Percentiles rank a stretch among this genome's conserved stretches.
Evolutionary conservation across 495 filamentous ascomycete species (phyloP).

Genomic region (Penicillium herquei): DNA sequence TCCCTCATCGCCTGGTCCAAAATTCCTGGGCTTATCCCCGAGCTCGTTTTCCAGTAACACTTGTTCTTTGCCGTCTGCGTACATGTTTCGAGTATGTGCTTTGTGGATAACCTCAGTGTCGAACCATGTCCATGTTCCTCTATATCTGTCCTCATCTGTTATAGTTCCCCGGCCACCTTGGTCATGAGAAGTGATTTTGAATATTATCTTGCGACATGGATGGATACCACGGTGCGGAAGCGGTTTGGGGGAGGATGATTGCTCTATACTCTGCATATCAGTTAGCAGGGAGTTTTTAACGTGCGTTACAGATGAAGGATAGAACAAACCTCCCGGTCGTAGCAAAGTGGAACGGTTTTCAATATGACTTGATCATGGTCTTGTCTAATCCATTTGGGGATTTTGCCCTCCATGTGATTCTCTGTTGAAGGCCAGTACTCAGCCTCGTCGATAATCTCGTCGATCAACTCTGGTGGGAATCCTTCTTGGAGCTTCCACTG

Average conservation of each 20-base stretch:
- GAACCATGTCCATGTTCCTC: slow-evolving; percentile 68
- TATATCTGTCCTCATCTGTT: slow-evolving; percentile 45
- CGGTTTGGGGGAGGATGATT: slow-evolving; percentile 15
- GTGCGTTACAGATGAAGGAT: not conserved
- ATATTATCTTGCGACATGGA: slow-evolving; percentile 58
- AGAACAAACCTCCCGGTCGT: slow-evolving; percentile 28
- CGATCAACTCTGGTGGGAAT: slow-evolving; percentile 64
- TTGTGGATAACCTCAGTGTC: slow-evolving; percentile 50
- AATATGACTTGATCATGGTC: slow-evolving; percentile 42
- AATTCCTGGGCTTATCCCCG: slow-evolving; percentile 19
- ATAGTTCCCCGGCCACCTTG: slow-evolving; percentile 50
- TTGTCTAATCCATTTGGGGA: slow-evolving; percentile 21
- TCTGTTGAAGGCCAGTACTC: slow-evolving; percentile 66
- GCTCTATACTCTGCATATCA: slow-evolving; percentile 16
- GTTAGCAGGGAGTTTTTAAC: slow-evolving; percentile 1
- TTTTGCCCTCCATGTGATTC: slow-evolving; percentile 23
- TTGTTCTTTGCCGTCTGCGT: slow-evolving; percentile 16
- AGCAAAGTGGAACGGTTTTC: slow-evolving; percentile 42
- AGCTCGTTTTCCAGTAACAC: slow-evolving; percentile 15
- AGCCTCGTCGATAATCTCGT: slow-evolving; percentile 63
- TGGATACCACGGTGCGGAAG: slow-evolving; percentile 38
- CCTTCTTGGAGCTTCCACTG: slow-evolving; percentile 37
- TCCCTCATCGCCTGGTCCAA: slow-evolving; percentile 30
- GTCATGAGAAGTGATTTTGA: slow-evolving; percentile 62
- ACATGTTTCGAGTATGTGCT: slow-evolving; percentile 25